Base-by-base conservation (phyloP, 2,329 filamentous ascomycete species). In the Ceratocystis colombiana region DNA sequence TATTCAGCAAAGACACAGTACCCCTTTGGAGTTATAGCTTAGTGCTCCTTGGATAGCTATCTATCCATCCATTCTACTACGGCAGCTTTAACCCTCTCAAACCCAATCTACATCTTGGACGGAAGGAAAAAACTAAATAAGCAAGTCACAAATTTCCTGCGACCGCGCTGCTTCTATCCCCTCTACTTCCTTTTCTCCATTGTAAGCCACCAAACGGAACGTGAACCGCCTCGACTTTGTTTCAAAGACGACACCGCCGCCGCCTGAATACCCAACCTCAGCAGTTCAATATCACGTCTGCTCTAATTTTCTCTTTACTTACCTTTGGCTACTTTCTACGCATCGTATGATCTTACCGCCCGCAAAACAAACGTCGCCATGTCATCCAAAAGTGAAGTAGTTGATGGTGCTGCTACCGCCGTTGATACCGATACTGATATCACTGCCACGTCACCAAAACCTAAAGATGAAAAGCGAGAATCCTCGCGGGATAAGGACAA, bases 401-500 rank as follows among this genome's bases (percentile, higher is more conserved):
- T 64, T 44, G 64, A 64, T 25, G 64, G 64, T 41, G 44, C 61
- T 44, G 44, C 55, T 25, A 64, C 30, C 45, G 64, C 64, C 22
- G 67, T 68, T 28, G 64, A 68, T 28, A 25, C 61, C 17, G 55
- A 37, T 28, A 68, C 66, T 25, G 63, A 67, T 22, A 45, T 67
- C 48, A 67, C 62, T 61, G 59, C 65, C 57, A 66, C 64, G 45
- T 67, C 64, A 57, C 67, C 57, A 7, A 62, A 48, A 41, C 48
- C 37, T 22, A 64, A 55, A 15, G 61, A 64, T 12, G 65, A 67
- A 37, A 67, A 64, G 37, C 63, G 66, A 10, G 66, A 67, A 55
- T 67, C 66, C 25, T 67, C 63, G 15, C 66, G 66, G 2, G 66
- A 67, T 20, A 66, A 66, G 28, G 68, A 69, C 45, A 66, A 64